Base-by-base conservation (phyloP, 306 rosid species). In the Betula pendula region DNA sequence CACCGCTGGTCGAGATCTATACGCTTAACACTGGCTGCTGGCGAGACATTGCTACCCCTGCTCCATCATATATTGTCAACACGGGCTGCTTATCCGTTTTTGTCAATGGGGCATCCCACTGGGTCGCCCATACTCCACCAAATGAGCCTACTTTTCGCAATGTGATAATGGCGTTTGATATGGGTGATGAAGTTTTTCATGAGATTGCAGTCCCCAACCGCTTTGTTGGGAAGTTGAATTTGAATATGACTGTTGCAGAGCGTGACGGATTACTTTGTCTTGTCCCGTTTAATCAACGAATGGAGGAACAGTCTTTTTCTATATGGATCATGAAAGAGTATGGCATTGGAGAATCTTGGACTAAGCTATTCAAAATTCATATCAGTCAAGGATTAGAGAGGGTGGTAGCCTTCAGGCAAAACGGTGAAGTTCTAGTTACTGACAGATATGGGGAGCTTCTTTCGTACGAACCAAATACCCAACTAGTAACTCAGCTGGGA, bases 311-410 rank as follows among this genome's bases (percentile, higher is more conserved):
- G 1, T 66, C 22, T 66, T 20, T 31, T 7, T 20, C 29, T 27
- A 1, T 79, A 3, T 79, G 82, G 82, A 42, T 49, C 29, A 72
- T 79, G 68, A 60, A 40, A 20, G 55, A 72, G 56, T 79, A 72
- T 79, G 48, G 77, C 3, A 66, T 49, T 5, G 77, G 29, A 7
- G 68, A 72, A 3, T 79, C 77, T 48, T 79, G 82, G 82, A 63
- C 24, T 47, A 72, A 72, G 72, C 66, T 35, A 19, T 38, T 60
- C 53, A 25, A 29, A 8, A n/a, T 79, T 22, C 72, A 49, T 35
- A 1, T 40, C 2, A 20, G 40, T 10, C 43, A 8, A 13, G 11
- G 35, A 44, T n/a, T 79, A 8, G 2, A 22, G 14, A 43, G 9
- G 55, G 35, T 79, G 14, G 29, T 79, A 75, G 73, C 55, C 0